Evolutionary conservation across 805 yeast genomes (phyloP).

Genomic region (Cephaloascus fragrans): DNA sequence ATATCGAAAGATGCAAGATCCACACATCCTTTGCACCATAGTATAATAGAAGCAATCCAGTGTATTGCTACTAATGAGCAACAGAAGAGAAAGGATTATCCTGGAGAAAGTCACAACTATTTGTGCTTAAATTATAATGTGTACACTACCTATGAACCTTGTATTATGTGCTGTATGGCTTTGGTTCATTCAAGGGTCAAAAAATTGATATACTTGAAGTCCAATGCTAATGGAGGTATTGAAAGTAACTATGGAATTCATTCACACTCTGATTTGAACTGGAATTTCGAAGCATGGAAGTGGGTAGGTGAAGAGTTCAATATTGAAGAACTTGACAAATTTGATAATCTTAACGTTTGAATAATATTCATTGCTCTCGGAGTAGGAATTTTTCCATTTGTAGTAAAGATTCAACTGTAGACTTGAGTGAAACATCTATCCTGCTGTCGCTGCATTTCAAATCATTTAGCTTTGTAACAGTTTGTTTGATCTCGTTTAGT

Average conservation of each 20-base stretch:
- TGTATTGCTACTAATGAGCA: constrained; percentile 50
- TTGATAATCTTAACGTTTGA: constrained; percentile 1
- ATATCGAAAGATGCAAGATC: constrained; percentile 21
- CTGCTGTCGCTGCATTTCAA: constrained; percentile 13
- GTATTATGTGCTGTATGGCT: constrained; percentile 96
- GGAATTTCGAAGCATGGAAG: constrained; percentile 78
- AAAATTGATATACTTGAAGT: constrained; percentile 50
- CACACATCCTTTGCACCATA: constrained; percentile 54
- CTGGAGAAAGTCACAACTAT: constrained; percentile 25
- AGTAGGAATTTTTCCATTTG: constrained; percentile 8
- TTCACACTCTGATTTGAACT: constrained; percentile 64
- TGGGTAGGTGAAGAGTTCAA: constrained; percentile 38
- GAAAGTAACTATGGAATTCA: constrained; percentile 71
- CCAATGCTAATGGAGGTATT: constrained; percentile 35
- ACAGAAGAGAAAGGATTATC: constrained; percentile 18
- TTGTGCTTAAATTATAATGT: constrained; percentile 71
- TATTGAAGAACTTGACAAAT: constrained; percentile 3
- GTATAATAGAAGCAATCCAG: constrained; percentile 64
- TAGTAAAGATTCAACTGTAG: constrained; percentile 7
- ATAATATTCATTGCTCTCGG: constrained; percentile 5
- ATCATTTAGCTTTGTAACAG: constrained; percentile 17
- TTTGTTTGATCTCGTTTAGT: constrained; percentile 7
- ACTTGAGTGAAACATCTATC: constrained; percentile 8
- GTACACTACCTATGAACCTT: constrained; percentile 91
- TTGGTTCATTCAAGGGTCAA: constrained; percentile 80